Conservation (phyloP, 177 flowering plant genomes). For the Tripterygium wilfordii region DNA sequence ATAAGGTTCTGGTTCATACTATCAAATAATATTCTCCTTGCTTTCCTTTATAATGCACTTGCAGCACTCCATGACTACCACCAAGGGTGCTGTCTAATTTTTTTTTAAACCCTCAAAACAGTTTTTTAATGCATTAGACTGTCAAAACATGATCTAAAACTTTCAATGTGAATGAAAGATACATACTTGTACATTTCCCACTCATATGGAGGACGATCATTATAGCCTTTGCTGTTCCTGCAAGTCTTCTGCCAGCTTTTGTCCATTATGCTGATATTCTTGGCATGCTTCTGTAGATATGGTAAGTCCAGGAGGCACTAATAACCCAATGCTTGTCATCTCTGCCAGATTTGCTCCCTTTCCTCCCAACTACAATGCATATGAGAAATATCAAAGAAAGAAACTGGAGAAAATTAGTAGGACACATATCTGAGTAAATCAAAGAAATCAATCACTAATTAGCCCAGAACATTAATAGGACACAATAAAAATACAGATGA, state of each 20-base stretch:
- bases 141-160: no score
- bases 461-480: no score
- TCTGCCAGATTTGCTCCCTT: constrained; percentile 99
- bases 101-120: no score
- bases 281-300: constrained; percentile 98
- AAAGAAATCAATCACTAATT: no score
- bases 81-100: constrained; percentile 72
- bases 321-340: constrained; percentile 96
- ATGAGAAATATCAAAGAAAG: background rate
- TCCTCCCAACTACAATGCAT: constrained; percentile 72
- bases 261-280: constrained; percentile 74
- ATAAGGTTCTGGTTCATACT: constrained; percentile 32
- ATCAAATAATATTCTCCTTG: constrained; percentile 91
- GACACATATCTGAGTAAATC: no score
- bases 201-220: constrained; percentile 87
- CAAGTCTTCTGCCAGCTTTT: constrained; percentile 57
- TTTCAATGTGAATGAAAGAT: background rate
- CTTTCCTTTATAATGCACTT: constrained; percentile 77
- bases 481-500: no score
- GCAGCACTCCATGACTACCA: constrained; percentile 88
- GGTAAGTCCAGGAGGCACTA: constrained; percentile 96
- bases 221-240: constrained; percentile 86
- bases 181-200: constrained; percentile 90
- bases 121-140: no score
- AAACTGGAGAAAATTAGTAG: no score